These are phyloP conservation scores for Apium graveolens DNA, from an alignment of 129 eudicot species.

Conservation along the genomic window DNA sequence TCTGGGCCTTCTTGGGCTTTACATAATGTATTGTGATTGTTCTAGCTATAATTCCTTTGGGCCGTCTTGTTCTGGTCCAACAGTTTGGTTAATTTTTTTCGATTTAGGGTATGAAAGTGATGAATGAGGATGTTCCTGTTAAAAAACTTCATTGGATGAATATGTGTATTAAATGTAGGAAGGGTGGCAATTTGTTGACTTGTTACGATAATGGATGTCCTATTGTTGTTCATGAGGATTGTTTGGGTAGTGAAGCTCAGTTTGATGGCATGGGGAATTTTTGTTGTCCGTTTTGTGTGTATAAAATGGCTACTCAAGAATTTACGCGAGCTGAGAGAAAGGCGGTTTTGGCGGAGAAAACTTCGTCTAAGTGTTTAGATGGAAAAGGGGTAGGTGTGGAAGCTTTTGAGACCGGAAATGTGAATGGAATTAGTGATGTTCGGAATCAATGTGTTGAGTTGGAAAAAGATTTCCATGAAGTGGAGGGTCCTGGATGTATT, in stretches of 20 bases:
- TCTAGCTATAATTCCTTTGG: no score
- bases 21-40: no score
- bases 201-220: constrained; percentile 58
- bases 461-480: constrained; percentile 14
- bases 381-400: constrained; percentile 14
- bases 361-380: constrained; percentile 36
- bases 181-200: constrained; percentile 46
- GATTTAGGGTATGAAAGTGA: not conserved
- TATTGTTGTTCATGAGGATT: constrained; percentile 43
- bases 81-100: not conserved
- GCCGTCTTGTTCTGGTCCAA: no score
- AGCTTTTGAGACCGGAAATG: constrained; percentile 3
- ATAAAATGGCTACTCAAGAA: constrained; percentile 26
- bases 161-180: constrained; percentile 45
- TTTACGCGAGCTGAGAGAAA: constrained; percentile 20
- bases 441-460: constrained; percentile 8
- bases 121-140: not conserved
- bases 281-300: constrained; percentile 60
- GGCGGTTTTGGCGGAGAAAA: constrained; percentile 38
- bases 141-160: constrained; percentile 17
- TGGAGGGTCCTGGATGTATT: not conserved
- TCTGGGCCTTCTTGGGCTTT: no score
- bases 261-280: constrained; percentile 42
- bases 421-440: not conserved
- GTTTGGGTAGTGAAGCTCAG: constrained; percentile 49